phyloP scores from a whole-genome alignment of 306 rosid genomes.

The Senna siamea region DNA sequence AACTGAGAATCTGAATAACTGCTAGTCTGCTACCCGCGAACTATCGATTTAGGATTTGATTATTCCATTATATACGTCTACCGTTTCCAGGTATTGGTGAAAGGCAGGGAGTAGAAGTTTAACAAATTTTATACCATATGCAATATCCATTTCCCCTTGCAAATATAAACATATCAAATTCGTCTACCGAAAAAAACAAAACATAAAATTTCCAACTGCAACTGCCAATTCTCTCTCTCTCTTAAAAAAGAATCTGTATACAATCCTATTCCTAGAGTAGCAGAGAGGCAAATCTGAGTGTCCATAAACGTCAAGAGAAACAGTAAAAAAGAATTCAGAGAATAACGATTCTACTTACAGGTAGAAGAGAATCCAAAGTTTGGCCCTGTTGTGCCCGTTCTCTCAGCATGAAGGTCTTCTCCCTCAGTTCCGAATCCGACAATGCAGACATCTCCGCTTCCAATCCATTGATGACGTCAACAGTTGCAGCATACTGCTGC shows the following conservation, averaged over 20 bases:
- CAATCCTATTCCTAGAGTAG: background rate
- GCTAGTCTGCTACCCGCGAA: background rate
- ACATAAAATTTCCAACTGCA: too few relatives aligned
- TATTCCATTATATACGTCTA: background rate
- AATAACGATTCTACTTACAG: slow-evolving; percentile 45
- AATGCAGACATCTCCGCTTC: slow-evolving; percentile 70
- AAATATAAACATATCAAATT: background rate
- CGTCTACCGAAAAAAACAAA: too few relatives aligned
- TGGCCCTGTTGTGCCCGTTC: slow-evolving; percentile 77
- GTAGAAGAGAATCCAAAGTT: slow-evolving; percentile 84
- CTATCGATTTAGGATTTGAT: background rate
- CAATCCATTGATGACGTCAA: slow-evolving; percentile 59
- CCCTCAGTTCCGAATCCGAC: slow-evolving; percentile 85
- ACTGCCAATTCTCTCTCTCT: background rate
- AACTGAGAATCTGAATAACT: background rate
- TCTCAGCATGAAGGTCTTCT: slow-evolving; percentile 59
- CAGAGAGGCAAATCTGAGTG: background rate
- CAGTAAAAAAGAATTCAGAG: background rate
- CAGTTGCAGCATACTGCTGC: slow-evolving; percentile 74
- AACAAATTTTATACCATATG: slow-evolving; percentile 1
- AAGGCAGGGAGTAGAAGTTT: background rate
- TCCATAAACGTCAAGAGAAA: background rate
- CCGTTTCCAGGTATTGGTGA: background rate
- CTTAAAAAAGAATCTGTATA: background rate
- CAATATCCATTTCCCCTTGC: background rate